Evolutionary conservation across 2,329 filamentous ascomycete species (phyloP).

Genomic region (Xylariaceae sp.): DNA sequence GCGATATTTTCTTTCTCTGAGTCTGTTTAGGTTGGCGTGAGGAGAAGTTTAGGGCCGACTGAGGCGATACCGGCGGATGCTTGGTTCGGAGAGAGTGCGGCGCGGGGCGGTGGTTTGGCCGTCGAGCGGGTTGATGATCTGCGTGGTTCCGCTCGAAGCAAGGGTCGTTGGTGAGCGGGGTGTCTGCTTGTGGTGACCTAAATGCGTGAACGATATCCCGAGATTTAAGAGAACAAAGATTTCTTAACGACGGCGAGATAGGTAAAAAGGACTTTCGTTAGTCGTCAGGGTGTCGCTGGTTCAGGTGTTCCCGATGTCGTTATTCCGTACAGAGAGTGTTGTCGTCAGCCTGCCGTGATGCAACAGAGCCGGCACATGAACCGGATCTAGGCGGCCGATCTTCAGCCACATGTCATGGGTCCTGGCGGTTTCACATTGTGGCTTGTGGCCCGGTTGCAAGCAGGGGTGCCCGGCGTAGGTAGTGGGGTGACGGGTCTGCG

Average conservation of each 20-base stretch:
- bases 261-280: background rate
- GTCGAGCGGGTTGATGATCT: background rate
- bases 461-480: background rate
- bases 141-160: background rate
- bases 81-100: background rate
- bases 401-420: constrained; percentile 23
- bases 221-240: background rate
- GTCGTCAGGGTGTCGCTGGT: background rate
- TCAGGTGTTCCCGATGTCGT: background rate
- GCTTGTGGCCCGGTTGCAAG: constrained; percentile 2
- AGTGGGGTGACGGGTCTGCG: background rate
- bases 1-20: background rate
- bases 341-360: constrained; percentile 26
- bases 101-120: background rate
- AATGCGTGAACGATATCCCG: no score
- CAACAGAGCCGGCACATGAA: constrained; percentile 4
- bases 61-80: background rate
- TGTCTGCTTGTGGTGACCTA: background rate
- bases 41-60: background rate
- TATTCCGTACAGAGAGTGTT: constrained; percentile 12
- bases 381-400: constrained; percentile 12
- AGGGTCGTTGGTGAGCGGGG: background rate
- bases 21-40: background rate
- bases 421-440: constrained; percentile 6
- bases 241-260: background rate